Evolutionary conservation across 495 filamentous ascomycete species (phyloP), one percentile per base, ranked within the genome.

Genomic region (Penicillium coffeae): DNA sequence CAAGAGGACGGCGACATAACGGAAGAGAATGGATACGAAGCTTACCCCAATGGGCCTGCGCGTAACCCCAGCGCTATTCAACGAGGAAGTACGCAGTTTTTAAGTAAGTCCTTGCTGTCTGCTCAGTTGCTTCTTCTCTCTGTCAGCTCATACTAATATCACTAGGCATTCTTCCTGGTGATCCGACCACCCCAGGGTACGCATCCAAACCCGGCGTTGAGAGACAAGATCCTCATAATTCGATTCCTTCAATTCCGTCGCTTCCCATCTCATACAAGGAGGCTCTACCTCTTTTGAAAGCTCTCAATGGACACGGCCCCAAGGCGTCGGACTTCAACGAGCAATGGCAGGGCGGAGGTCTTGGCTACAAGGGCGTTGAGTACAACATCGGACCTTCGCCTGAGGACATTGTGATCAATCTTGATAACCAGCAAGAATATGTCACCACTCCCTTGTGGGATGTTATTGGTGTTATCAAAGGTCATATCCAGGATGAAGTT

Each of bases 311-410:
- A 10, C 77, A 91, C 57, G 93, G 93, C 0, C 85, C 88, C 20
- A 79, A 83, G 53, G 86, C 88, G 1, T 79, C 82, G 2, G 83
- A 92, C 40, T 86, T 96, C 58, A 86, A 85, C 56, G 69, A 76
- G 46, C 83, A 73, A 68, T 90, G 87, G 70, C 79, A 83, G 45
- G 82, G 82, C 36, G 83, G 82, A 3, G 90, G 88, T 0, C 76
- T 99, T 4, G 75, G 70, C 14, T 82, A 92, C 67, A 88, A 89
- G 57, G 89, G 88, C 16, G 89, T 98, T 2, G 66, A 93, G 10
- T 98, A 98, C 64, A 90, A 91, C 64, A 82, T 95, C 48, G 93
- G 93, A 3, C 94, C 93, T 3, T 87, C 90, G 1, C 90, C 89
- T 0, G 79, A 87, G 13, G 64, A 80, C 37, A 64, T 93, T 1